These are phyloP conservation scores for Alternaria novae-zelandiae DNA, from an alignment of 2,329 filamentous ascomycete species.

Conservation along the genomic window DNA sequence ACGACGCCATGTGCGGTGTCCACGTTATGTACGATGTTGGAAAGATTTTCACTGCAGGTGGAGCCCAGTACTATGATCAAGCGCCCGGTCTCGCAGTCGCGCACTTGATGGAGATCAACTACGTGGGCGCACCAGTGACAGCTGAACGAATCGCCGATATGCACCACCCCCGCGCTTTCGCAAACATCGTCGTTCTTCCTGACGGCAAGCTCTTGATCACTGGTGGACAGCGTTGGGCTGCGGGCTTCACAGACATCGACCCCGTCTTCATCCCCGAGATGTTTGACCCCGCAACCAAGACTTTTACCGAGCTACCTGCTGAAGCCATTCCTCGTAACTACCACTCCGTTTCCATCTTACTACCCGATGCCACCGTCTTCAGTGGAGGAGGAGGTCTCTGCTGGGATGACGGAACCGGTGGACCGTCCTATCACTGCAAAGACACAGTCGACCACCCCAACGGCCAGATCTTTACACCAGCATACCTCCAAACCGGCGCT, in stretches of 20 bases:
- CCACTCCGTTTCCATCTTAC: conserved; percentile 29
- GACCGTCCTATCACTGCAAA: conserved; percentile 50
- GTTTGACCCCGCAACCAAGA: conserved; percentile 26
- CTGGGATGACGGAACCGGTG: conserved; percentile 18
- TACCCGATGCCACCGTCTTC: conserved; percentile 29
- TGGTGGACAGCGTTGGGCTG: conserved; percentile 22
- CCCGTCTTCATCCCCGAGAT: conserved; percentile 25
- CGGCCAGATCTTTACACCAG: conserved; percentile 61
- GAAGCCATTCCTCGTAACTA: conserved; percentile 27
- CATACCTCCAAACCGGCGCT: conserved; percentile 56
- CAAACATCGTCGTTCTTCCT: conserved; percentile 28
- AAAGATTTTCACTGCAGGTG: conserved; percentile 46
- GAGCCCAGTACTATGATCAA: conserved; percentile 19
- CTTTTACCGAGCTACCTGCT: conserved; percentile 21
- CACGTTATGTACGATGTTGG: conserved; percentile 54
- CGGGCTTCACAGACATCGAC: conserved; percentile 21
- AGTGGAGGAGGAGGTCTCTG: conserved; percentile 30
- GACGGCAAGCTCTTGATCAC: conserved; percentile 33
- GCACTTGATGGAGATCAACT: conserved; percentile 24
- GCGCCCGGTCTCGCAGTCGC: conserved; percentile 15
- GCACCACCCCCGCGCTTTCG: conserved; percentile 21
- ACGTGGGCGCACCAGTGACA: conserved; percentile 15
- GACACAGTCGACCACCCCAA: conserved; percentile 56
- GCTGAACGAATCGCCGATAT: conserved; percentile 21
- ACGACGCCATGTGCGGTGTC: conserved; percentile 51